Evolutionary conservation across 1,139 yeast genomes (phyloP), one percentile per base, ranked within the genome.

Genomic region (Casaregolazyma lundiana): DNA sequence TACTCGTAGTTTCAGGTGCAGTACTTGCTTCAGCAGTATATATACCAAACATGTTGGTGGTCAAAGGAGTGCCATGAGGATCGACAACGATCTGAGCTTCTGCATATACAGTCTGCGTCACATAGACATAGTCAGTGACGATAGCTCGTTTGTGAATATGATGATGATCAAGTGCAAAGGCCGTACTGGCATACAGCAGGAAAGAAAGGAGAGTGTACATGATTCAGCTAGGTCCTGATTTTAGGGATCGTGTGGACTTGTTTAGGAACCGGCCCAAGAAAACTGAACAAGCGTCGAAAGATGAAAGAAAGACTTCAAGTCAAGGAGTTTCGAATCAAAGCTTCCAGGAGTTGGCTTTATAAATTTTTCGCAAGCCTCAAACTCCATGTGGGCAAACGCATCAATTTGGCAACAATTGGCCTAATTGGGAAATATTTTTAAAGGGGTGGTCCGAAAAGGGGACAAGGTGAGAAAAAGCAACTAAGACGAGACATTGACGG

Each of bases 51-150:
- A 52, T 51, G 21, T 53, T 53, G 44, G 70, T 66, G 46, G 61
- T 48, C 47, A 55, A 54, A 16, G 69, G 68, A 39, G 36, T 46
- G 26, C 70, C 70, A 45, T 62, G 45, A 45, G 52, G 55, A 53
- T 67, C 68, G 18, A 65, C 70, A 44, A 55, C 58, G 41, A 67
- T 64, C 43, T 65, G 59, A 44, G 60, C 61, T 46, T 65, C 53
- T 52, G 64, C 62, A 58, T 64, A 65, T 43, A 59, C 59, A 46
- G 52, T 55, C 50, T 58, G 56, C 39, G 68, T 63, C 35, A 60
- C 62, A 46, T 59, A 59, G 36, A 63, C 63, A 36, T 52, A 52
- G 48, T 64, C 59, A 43, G 70, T 66, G 43, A 64, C 68, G 29
- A 63, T 48, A 24, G 50, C 65, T 21, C 64, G 58, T 50, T 59